Evolutionary conservation across 2,329 filamentous ascomycete genomes (phyloP).

Genomic region (Annulohypoxylon truncatum): DNA sequence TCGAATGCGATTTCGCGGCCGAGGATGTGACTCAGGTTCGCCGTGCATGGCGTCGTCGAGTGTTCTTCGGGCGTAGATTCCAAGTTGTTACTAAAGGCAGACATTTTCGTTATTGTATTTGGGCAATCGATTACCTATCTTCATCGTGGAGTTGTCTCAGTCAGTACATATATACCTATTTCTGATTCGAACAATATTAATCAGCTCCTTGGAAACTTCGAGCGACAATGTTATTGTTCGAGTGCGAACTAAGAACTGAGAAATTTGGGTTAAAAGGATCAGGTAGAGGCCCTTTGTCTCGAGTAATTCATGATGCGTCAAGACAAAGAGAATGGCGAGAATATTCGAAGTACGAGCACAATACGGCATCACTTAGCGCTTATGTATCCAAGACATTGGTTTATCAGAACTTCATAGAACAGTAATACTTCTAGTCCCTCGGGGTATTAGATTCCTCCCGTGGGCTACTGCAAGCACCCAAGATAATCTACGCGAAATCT

Average conservation of each 20-base stretch:
- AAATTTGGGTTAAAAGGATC: background rate
- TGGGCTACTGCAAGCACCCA: background rate
- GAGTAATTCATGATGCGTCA: background rate
- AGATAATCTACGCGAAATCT: too few species aligned
- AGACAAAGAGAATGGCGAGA: background rate
- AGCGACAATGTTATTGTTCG: background rate
- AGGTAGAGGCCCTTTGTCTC: background rate
- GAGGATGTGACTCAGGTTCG: background rate
- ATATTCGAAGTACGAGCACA: background rate
- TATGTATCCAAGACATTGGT: background rate
- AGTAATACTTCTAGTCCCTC: background rate
- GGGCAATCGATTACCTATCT: background rate
- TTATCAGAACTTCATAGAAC: background rate
- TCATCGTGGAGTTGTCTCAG: background rate
- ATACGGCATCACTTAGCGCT: too few species aligned
- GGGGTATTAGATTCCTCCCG: background rate
- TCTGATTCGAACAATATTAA: background rate
- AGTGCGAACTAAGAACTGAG: background rate
- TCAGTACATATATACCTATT: background rate
- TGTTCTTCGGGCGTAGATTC: background rate
- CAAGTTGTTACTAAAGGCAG: background rate
- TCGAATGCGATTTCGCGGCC: conserved; percentile 1
- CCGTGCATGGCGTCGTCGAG: background rate
- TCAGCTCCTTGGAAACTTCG: background rate
- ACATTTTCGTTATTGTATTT: background rate